These are phyloP conservation scores for Sphagnum contortum DNA, from an alignment of 225 moss, liverwort and hornwort genomes.

Conservation along the genomic window DNA sequence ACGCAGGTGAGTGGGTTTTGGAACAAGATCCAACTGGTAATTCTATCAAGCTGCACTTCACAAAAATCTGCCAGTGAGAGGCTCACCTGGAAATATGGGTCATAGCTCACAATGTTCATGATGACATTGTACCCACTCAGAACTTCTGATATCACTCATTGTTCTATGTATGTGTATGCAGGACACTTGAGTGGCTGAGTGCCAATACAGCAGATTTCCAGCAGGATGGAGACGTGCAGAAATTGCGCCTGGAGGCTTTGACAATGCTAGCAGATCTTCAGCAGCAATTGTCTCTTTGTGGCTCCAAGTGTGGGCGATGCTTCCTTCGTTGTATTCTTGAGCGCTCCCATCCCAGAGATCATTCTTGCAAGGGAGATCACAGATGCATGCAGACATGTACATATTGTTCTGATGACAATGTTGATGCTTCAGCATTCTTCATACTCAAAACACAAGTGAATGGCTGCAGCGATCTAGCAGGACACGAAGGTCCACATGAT, in stretches of 20 bases:
- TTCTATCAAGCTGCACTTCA: too few relatives aligned
- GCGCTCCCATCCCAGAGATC: slow-evolving; percentile 27
- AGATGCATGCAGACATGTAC: slow-evolving; percentile 28
- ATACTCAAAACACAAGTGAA: too few relatives aligned
- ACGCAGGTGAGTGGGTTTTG: too few relatives aligned
- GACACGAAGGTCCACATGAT: slow-evolving; percentile 34
- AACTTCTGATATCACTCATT: too few relatives aligned
- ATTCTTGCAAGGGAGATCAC: slow-evolving; percentile 36
- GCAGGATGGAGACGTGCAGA: slow-evolving; percentile 12
- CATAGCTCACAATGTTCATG: too few relatives aligned
- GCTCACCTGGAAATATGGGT: too few relatives aligned
- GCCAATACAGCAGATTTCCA: slow-evolving; percentile 2
- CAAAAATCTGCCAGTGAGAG: too few relatives aligned
- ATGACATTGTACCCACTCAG: too few relatives aligned
- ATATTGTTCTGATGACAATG: slow-evolving; percentile 23
- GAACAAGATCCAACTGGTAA: too few relatives aligned
- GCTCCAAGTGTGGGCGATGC: slow-evolving; percentile 17
- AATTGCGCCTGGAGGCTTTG: slow-evolving; percentile 1
- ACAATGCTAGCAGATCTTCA: slow-evolving; percentile 14
- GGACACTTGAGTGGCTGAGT: slow-evolving; percentile 7
- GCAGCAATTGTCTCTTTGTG: slow-evolving; percentile 23
- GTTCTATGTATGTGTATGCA: not conserved
- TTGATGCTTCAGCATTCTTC: not conserved
- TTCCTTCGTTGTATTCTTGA: slow-evolving; percentile 24
- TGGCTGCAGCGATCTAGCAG: slow-evolving; percentile 24